Evolutionary conservation across 352 stramenopile species (phyloP).

Genomic region (Globisporangium nodosum): DNA sequence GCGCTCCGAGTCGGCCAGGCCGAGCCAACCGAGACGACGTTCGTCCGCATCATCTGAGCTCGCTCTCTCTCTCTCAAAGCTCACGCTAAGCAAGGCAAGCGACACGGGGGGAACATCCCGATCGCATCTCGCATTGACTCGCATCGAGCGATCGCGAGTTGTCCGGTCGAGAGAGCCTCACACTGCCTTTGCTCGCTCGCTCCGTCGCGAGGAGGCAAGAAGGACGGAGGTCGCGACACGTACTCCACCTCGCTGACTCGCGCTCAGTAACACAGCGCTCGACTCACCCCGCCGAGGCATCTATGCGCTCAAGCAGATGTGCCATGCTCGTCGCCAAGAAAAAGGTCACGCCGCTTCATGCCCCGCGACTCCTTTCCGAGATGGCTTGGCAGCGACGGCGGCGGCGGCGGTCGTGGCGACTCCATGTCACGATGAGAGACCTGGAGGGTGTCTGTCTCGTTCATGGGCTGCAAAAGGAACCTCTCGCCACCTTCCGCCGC

Average conservation of each 20-base stretch:
- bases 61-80: no score
- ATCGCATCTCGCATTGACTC: neutral
- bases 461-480: no score
- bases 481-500: no score
- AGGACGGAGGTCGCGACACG: neutral
- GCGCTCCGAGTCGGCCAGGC: no score
- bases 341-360: constrained; percentile 2
- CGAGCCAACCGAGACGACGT: neutral
- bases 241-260: neutral
- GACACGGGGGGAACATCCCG: no score
- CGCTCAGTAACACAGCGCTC: neutral
- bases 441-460: no score
- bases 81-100: no score
- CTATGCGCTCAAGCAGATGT: constrained; percentile 2
- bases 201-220: neutral
- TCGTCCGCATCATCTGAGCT: neutral
- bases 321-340: constrained; percentile 1
- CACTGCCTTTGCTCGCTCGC: neutral
- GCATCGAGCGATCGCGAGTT: neutral
- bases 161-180: neutral
- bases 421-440: no score
- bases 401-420: no score
- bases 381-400: neutral
- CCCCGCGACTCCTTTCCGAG: no score
- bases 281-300: neutral